A percentile compares a stretch with the other conserved stretches of the same genome.
Evolutionary conservation across 2,329 filamentous ascomycete species (phyloP).

Genomic region (Botryotinia narcissicola): DNA sequence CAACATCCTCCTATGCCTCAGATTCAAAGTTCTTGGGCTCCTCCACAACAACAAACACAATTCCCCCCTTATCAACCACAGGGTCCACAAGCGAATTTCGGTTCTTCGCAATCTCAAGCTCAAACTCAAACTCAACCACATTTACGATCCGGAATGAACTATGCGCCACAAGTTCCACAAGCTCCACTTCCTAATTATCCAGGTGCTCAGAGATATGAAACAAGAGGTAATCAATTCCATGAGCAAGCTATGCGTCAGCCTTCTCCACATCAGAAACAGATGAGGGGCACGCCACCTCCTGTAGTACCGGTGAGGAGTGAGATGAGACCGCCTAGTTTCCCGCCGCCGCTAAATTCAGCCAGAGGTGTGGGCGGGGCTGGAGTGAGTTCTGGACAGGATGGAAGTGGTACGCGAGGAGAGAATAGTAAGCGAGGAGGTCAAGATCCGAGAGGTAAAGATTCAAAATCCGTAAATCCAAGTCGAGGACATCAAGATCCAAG

Average conservation of each 20-base stretch:
- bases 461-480: not conserved
- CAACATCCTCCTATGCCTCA: not conserved
- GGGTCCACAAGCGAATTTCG: not conserved
- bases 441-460: not conserved
- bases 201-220: not conserved
- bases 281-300: not conserved
- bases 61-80: not conserved
- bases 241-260: not conserved
- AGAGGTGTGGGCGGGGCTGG: not conserved
- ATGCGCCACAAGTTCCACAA: not conserved
- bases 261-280: not conserved
- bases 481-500: not conserved
- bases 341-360: not conserved
- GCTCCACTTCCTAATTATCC: not conserved
- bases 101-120: not conserved
- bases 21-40: not conserved
- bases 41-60: not conserved
- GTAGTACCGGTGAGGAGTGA: not conserved
- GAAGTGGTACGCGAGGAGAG: too few relatives aligned
- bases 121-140: not conserved
- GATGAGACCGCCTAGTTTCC: not conserved
- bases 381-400: not conserved
- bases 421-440: not conserved
- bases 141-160: not conserved
- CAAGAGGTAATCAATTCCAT: not conserved